phyloP scores from a whole-genome alignment of 2,329 filamentous ascomycete species.

The Microsporum audouinii region DNA sequence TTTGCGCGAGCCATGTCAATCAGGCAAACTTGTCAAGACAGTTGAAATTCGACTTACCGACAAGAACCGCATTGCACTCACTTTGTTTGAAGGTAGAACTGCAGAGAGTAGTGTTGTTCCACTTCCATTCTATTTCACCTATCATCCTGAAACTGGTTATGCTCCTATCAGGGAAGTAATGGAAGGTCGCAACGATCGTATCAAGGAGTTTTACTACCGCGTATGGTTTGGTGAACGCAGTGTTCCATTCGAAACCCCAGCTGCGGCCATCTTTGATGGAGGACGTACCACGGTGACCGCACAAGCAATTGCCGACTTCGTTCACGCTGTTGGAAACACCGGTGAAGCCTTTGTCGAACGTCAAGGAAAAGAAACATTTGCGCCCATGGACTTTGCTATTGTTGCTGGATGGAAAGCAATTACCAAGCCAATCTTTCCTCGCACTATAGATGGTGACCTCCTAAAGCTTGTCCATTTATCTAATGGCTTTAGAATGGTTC shows the following conservation, averaged over 20 bases:
- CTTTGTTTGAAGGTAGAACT: conserved; percentile 86
- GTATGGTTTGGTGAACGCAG: conserved; percentile 89
- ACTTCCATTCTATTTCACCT: conserved; percentile 76
- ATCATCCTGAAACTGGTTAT: conserved; percentile 90
- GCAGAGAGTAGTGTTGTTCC: conserved; percentile 72
- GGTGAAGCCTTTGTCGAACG: conserved; percentile 95
- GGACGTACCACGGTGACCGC: conserved; percentile 76
- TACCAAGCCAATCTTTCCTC: conserved; percentile 97
- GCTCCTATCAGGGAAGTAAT: conserved; percentile 97
- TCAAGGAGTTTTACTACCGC: conserved; percentile 98
- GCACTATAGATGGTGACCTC: conserved; percentile 88
- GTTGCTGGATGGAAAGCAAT: conserved; percentile 99
- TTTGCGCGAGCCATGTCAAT: conserved; percentile 75
- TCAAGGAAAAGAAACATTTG: conserved; percentile 84
- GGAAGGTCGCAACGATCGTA: conserved; percentile 88
- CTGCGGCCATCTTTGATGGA: conserved; percentile 81
- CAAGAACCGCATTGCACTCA: conserved; percentile 71
- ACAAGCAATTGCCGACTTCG: conserved; percentile 94
- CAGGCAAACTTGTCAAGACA: conserved; percentile 77
- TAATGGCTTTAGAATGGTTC: conserved; percentile 96
- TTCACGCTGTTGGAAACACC: conserved; percentile 96
- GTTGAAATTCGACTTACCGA: conserved; percentile 69
- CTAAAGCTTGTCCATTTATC: conserved; percentile 94
- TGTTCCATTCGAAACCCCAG: conserved; percentile 70
- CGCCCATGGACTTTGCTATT: conserved; percentile 97